A percentile compares a stretch with the other conserved stretches of the same genome.
These are phyloP conservation scores for Mortierella sp. DNA, from an alignment of 371 early-diverging fungal genomes.

Conservation along the genomic window DNA sequence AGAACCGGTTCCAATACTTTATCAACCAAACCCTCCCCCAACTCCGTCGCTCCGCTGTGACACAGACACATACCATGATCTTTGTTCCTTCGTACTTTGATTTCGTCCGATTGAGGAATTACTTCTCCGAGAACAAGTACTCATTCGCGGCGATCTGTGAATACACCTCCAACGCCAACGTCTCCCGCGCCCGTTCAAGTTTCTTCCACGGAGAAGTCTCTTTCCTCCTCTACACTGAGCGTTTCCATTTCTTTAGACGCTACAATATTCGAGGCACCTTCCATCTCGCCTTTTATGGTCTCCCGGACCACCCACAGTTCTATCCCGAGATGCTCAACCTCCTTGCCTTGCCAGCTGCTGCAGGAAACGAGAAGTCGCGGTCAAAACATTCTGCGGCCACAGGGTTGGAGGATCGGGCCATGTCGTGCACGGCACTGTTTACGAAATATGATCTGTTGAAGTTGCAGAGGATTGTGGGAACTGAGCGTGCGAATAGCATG, in stretches of 20 bases:
- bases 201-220: constrained; percentile 87
- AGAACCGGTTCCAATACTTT: constrained; percentile 90
- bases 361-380: constrained; percentile 63
- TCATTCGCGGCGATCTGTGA: constrained; percentile 85
- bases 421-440: constrained; percentile 81
- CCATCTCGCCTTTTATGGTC: constrained; percentile 90
- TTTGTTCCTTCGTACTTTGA: constrained; percentile 98
- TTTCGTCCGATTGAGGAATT: constrained; percentile 92
- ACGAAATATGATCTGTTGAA: constrained; percentile 88
- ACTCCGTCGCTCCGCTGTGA: constrained; percentile 69
- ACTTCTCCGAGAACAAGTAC: constrained; percentile 81
- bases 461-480: constrained; percentile 93
- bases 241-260: constrained; percentile 95
- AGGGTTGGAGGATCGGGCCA: constrained; percentile 54
- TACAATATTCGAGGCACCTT: constrained; percentile 87
- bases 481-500: constrained; percentile 81
- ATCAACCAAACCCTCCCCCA: constrained; percentile 69
- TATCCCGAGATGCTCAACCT: constrained; percentile 91
- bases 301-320: constrained; percentile 89
- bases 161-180: constrained; percentile 77
- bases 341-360: constrained; percentile 65
- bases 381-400: constrained; percentile 54
- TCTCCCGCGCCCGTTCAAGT: constrained; percentile 80
- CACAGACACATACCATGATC: constrained; percentile 83
- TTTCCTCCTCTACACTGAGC: constrained; percentile 91